Evolutionary conservation across 1,139 yeast species (phyloP), one percentile per base, ranked within the genome.

Genomic region (Geotrichum siamense): DNA sequence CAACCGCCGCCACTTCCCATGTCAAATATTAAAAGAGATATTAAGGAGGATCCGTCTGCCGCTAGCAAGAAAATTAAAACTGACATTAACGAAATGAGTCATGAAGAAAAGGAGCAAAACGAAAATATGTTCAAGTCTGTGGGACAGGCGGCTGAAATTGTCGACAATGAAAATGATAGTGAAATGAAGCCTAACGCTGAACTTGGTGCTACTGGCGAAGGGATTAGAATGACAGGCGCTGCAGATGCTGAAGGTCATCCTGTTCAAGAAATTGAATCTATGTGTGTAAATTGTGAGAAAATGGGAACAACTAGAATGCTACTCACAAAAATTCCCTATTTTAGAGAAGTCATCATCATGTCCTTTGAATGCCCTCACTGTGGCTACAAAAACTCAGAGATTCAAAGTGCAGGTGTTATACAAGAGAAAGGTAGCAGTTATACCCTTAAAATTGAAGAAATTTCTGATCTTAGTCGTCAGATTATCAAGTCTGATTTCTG

Each of bases 331-430:
- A 93, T 93, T 55, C 99, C 99, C 10, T 87, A 71, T 58, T 93
- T 93, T 68, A 72, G 91, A 55, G 97, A 93, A 63, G 78, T 93
- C 48, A 85, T 93, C 47, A 64, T 93, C 51, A 91, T 91, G 95
- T 89, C 97, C 1, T 93, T 93, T 63, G 84, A 79, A 53, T 93
- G 99, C 66, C 91, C 94, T 33, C 96, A 89, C 63, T 93, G 99
- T 70, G 84, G 86, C 1, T 77, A 86, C 60, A 83, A 82, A 63
- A 91, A 87, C 69, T 77, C 87, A 39, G 98, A 93, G 65, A 77
- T 93, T 54, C 98, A 93, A 68, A 83, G 96, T 17, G 99, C 98
- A 10, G 82, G 94, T 5, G 76, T 55, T 41, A 61, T 64, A 42
- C 93, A 89, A 53, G 93, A 83, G 58, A 85, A 85, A 65, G 99